Percentiles rank a stretch among this genome's conserved stretches.
Evolutionary conservation across 257 asterid species (phyloP).

Genomic region (Solanum gracilifrons): DNA sequence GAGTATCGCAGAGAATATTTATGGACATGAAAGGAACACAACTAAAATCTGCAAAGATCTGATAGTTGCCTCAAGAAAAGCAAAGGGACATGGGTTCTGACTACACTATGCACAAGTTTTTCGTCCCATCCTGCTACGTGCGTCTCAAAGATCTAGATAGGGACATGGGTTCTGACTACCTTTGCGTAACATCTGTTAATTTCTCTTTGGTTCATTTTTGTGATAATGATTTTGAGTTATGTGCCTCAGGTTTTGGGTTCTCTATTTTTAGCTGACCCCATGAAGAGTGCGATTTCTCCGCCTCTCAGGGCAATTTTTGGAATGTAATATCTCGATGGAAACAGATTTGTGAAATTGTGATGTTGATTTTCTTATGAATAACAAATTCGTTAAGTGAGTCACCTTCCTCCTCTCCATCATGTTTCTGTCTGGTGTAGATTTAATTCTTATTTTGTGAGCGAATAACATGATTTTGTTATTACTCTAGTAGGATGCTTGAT

Average conservation of each 20-base stretch:
- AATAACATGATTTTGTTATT: background rate
- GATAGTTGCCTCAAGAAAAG: background rate
- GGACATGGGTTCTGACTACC: background rate
- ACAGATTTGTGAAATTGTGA: background rate
- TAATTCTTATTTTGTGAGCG: background rate
- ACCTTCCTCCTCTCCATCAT: background rate
- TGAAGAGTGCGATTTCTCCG: slow-evolving; percentile 60
- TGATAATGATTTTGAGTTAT: slow-evolving; percentile 6
- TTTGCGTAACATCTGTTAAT: background rate
- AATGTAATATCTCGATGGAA: background rate
- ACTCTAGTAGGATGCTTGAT: background rate
- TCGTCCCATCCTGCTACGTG: background rate
- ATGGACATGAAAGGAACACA: slow-evolving; percentile 29
- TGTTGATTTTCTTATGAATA: background rate
- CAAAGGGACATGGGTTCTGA: background rate
- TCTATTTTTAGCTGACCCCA: slow-evolving; percentile 30
- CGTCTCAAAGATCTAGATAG: background rate
- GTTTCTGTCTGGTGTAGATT: background rate
- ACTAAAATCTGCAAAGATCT: background rate
- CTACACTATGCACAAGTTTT: background rate
- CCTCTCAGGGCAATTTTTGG: slow-evolving; percentile 67
- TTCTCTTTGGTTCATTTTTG: slow-evolving; percentile 1
- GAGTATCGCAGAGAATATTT: slow-evolving; percentile 61
- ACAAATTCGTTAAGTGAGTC: background rate
- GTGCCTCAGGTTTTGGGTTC: slow-evolving; percentile 7